Conservation (phyloP, 169 alveolate genomes). For the Plasmodium fragile region DNA sequence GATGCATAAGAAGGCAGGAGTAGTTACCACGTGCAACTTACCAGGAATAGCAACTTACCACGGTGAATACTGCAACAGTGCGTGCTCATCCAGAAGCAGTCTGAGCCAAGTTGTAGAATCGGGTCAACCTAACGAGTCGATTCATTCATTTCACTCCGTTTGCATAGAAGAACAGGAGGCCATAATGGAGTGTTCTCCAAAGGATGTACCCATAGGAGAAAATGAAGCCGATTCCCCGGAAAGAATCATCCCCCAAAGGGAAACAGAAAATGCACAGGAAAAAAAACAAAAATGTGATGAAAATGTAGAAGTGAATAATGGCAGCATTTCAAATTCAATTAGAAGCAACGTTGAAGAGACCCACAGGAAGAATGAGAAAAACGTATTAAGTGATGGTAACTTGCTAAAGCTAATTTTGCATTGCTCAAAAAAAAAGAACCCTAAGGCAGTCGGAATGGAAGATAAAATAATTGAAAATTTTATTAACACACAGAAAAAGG, state of each 20-base stretch:
- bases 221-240: neutral
- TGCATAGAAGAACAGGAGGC: neutral
- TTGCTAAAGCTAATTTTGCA: slow-evolving; percentile 21
- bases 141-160: neutral
- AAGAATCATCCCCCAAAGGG: neutral
- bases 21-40: neutral
- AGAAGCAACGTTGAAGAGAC: neutral
- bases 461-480: slow-evolving; percentile 45
- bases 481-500: slow-evolving; percentile 16
- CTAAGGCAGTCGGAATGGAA: slow-evolving; percentile 4
- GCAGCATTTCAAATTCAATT: neutral
- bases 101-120: neutral
- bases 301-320: neutral
- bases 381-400: slow-evolving; percentile 18
- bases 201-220: neutral
- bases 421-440: slow-evolving; percentile 13
- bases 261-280: neutral
- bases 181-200: neutral
- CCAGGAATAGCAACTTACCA: neutral
- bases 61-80: neutral
- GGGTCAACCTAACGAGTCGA: neutral
- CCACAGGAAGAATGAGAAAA: neutral
- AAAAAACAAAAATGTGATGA: neutral
- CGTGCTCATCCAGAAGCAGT: neutral
- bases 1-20: neutral